Conservation (phyloP, 768 basidiomycete genomes). For the Boletus bicolor region DNA sequence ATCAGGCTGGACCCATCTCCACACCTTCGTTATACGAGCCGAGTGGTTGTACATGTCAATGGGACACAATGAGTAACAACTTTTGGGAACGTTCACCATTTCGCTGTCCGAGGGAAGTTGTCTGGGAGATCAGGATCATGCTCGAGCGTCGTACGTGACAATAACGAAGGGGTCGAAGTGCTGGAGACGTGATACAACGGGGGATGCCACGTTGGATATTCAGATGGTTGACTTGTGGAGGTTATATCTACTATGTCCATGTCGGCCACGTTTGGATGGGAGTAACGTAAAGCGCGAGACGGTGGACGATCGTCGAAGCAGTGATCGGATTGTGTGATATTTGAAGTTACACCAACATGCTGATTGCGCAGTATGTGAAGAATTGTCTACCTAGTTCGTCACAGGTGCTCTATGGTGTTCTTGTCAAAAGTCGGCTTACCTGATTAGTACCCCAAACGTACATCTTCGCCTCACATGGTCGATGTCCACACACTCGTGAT, state of each 20-base stretch:
- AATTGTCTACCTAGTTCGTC: no score
- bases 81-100: slow-evolving; percentile 43
- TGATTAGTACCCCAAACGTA: no score
- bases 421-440: no score
- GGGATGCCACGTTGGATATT: slow-evolving; percentile 27
- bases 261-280: no score
- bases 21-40: slow-evolving; percentile 46
- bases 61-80: neutral
- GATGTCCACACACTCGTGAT: no score
- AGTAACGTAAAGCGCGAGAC: no score
- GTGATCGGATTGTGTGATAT: no score
- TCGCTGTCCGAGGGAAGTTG: slow-evolving; percentile 55
- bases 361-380: no score
- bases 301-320: no score
- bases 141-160: slow-evolving; percentile 15
- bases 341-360: no score
- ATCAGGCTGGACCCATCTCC: slow-evolving; percentile 70
- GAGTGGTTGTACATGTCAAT: neutral
- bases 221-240: slow-evolving; percentile 1
- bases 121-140: slow-evolving; percentile 24
- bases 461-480: no score
- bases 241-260: neutral
- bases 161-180: slow-evolving; percentile 8
- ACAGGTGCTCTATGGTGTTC: no score
- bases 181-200: slow-evolving; percentile 30